Percentiles rank a stretch among this genome's conserved stretches.
phyloP scores from a whole-genome alignment of 2,329 filamentous ascomycete genomes.

The Parastagonospora avenae region DNA sequence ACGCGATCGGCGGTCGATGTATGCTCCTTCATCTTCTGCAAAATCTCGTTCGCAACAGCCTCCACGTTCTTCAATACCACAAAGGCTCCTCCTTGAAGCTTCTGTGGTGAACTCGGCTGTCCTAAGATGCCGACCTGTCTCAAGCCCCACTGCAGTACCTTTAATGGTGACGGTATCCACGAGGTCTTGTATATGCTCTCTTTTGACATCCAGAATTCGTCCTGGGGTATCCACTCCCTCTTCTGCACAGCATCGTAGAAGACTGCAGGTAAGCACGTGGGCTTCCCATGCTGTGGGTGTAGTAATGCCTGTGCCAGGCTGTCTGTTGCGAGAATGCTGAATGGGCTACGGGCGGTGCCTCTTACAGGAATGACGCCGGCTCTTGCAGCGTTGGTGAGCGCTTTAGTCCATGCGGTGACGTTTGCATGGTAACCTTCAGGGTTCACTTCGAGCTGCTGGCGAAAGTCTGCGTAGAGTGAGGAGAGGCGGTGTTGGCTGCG shows the following conservation, averaged over 20 bases:
- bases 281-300: slow-evolving; percentile 77
- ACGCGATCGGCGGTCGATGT: slow-evolving; percentile 42
- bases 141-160: slow-evolving; percentile 75
- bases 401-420: slow-evolving; percentile 76
- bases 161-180: slow-evolving; percentile 73
- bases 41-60: slow-evolving; percentile 53
- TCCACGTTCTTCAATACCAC: slow-evolving; percentile 70
- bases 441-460: slow-evolving; percentile 73
- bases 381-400: slow-evolving; percentile 70
- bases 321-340: slow-evolving; percentile 61
- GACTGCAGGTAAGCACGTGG: slow-evolving; percentile 78
- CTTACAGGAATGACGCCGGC: slow-evolving; percentile 62
- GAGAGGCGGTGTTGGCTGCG: slow-evolving; percentile 71
- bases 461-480: slow-evolving; percentile 88
- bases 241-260: slow-evolving; percentile 74
- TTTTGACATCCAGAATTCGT: slow-evolving; percentile 68
- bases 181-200: slow-evolving; percentile 74
- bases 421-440: slow-evolving; percentile 86
- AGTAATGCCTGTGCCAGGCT: slow-evolving; percentile 73
- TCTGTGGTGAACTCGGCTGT: slow-evolving; percentile 56
- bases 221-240: slow-evolving; percentile 71
- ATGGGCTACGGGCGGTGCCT: slow-evolving; percentile 49
- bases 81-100: slow-evolving; percentile 65
- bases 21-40: slow-evolving; percentile 44
- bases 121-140: slow-evolving; percentile 66